Conservation (phyloP, 108 stramenopile genomes). For the Discostella pseudostelligera region DNA sequence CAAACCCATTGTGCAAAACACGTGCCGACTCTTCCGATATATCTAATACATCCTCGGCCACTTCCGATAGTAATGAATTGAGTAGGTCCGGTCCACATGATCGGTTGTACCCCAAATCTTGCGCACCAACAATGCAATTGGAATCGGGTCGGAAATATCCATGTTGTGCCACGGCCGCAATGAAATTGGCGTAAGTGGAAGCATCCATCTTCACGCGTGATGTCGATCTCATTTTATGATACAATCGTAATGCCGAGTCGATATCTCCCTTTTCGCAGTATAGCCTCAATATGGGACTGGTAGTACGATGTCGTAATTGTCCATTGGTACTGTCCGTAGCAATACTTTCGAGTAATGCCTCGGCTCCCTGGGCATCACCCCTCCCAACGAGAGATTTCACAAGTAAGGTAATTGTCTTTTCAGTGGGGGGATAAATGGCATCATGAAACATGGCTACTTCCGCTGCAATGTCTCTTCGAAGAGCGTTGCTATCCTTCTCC, state of each 20-base stretch:
- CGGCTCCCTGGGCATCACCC: constrained; percentile 69
- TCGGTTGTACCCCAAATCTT: constrained; percentile 35
- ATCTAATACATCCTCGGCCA: constrained; percentile 53
- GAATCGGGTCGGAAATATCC: constrained; percentile 45
- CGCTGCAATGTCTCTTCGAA: constrained; percentile 37
- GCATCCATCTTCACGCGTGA: constrained; percentile 49
- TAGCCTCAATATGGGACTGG: constrained; percentile 43
- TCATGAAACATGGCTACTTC: constrained; percentile 83
- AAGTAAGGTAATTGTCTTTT: constrained; percentile 67
- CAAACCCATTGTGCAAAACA: constrained; percentile 35
- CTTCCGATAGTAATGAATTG: constrained; percentile 37
- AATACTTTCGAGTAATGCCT: constrained; percentile 56
- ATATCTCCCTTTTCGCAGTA: constrained; percentile 51
- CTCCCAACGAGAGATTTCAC: constrained; percentile 62
- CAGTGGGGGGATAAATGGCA: constrained; percentile 68
- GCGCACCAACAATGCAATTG: constrained; percentile 33
- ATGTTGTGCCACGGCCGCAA: constrained; percentile 39
- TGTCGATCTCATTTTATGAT: constrained; percentile 44
- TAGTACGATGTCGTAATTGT: constrained; percentile 42
- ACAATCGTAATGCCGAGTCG: constrained; percentile 43
- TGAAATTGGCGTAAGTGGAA: constrained; percentile 39
- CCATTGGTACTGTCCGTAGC: constrained; percentile 32
- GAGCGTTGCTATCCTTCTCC: background rate
- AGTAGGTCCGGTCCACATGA: constrained; percentile 37
- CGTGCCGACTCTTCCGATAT: constrained; percentile 44